Evolutionary conservation across 345 rosid genomes (phyloP), one percentile per base, ranked within the genome.

Genomic region (Populus simonii): DNA sequence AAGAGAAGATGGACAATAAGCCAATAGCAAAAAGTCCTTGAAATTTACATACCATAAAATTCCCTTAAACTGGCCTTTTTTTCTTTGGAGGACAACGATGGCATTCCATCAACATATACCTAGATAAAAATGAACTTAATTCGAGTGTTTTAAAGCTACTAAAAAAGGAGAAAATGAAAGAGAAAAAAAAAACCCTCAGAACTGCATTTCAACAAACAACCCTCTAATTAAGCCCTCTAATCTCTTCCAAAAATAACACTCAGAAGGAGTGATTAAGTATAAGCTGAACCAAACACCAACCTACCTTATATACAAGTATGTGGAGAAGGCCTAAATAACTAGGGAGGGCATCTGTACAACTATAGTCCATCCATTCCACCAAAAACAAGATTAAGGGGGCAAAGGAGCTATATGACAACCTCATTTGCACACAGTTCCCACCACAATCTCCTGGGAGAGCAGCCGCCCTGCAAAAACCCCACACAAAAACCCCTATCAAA

Each of bases 351-450:
- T 86, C 93, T 27, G 90, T 89, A 79, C 90, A 90, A 16, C 93
- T 84, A 79, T 76, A 90, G 76, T 90, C 91, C 90, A 89, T 85
- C 96, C 93, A 92, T 80, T 90, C 89, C 47, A 89, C 77, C 78
- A 89, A 76, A 84, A 84, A 90, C 73, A 92, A 79, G 76, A 89
- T 72, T 55, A 88, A 74, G 7, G 88, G 93, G 9, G 92, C 93
- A 77, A 89, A 68, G 5, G 90, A 87, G 80, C 92, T 85, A 78
- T 86, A 92, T 61, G 89, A 87, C 78, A 92, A 76, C 79, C 83
- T 87, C 93, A 92, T 89, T 78, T 89, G 92, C 72, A 89, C 76
- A 77, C 39, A 80, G 73, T 83, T 74, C 27, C 89, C 91, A 22
- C 87, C 83, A 76, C 74, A 68, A 73, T 89, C 88, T 81, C 88